Percentiles rank a stretch among this genome's conserved stretches.
phyloP scores from a whole-genome alignment of 78 protist species.

The Protostelium mycophagum region DNA sequence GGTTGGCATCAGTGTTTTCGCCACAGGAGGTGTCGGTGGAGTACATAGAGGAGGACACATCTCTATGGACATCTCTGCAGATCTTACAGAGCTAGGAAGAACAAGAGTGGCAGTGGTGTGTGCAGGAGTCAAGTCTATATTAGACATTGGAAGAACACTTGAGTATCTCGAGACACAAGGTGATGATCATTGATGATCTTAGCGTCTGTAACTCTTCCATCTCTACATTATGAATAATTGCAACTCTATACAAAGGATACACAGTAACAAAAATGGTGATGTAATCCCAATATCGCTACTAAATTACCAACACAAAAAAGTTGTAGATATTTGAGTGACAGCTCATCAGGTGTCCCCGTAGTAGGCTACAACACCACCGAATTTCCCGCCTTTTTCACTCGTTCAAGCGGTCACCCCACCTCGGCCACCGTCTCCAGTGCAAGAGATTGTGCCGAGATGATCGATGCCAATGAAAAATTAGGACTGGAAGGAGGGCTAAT shows the following conservation, averaged over 20 bases:
- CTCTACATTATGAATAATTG: too few species aligned
- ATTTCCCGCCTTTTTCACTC: slow-evolving; percentile 88
- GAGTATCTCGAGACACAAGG: slow-evolving; percentile 78
- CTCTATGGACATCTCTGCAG: slow-evolving; percentile 93
- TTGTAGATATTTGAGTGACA: slow-evolving; percentile 23
- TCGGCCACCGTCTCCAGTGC: slow-evolving; percentile 13
- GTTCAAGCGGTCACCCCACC: slow-evolving; percentile 9
- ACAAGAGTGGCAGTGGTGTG: slow-evolving; percentile 93
- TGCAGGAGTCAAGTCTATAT: slow-evolving; percentile 96
- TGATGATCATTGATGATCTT: too few species aligned
- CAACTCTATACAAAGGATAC: too few species aligned
- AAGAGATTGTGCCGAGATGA: slow-evolving; percentile 20
- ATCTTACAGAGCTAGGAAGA: slow-evolving; percentile 89
- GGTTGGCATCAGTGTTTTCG: slow-evolving; percentile 79
- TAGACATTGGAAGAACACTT: slow-evolving; percentile 84
- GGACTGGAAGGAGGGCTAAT: slow-evolving; percentile 54
- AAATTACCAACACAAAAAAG: too few species aligned
- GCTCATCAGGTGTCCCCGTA: slow-evolving; percentile 72
- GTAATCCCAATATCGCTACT: too few species aligned
- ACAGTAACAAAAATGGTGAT: too few species aligned
- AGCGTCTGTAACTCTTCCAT: too few species aligned
- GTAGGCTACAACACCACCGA: slow-evolving; percentile 26
- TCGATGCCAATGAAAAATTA: slow-evolving; percentile 12
- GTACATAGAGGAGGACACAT: slow-evolving; percentile 83
- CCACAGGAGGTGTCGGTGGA: slow-evolving; percentile 98